Percentiles rank a stretch among this genome's conserved stretches.
phyloP scores from a whole-genome alignment of 371 early-diverging fungal genomes.

The Paraphysoderma sedebokerense region DNA sequence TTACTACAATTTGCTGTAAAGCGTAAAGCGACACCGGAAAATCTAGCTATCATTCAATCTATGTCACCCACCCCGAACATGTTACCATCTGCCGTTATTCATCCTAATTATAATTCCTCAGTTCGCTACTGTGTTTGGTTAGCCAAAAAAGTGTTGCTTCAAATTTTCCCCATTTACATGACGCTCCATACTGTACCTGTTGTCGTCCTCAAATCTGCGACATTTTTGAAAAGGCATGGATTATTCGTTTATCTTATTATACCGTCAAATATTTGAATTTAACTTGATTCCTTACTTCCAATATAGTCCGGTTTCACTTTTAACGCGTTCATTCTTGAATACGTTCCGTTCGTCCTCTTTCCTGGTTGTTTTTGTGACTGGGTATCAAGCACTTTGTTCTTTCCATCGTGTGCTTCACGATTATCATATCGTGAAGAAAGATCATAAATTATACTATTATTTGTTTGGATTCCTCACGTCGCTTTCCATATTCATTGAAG shows the following conservation, averaged over 20 bases:
- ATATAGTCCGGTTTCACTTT: neutral
- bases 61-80: neutral
- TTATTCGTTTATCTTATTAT: neutral
- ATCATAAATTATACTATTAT: slow-evolving; percentile 6
- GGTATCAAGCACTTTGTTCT: neutral
- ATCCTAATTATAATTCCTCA: neutral
- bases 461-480: slow-evolving; percentile 4
- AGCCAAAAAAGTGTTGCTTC: neutral
- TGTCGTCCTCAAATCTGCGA: neutral
- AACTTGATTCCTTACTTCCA: neutral
- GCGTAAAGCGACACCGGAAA: neutral
- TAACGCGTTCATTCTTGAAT: neutral
- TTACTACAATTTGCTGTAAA: too few relatives aligned
- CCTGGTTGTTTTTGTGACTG: neutral
- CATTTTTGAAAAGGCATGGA: neutral
- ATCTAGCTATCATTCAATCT: neutral
- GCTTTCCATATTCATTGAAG: slow-evolving; percentile 14
- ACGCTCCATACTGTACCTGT: neutral
- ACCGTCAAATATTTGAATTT: too few relatives aligned
- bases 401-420: neutral
- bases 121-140: neutral
- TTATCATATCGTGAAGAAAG: neutral
- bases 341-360: neutral
- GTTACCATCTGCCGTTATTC: neutral
- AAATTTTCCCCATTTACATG: neutral